Conservation (phyloP, 2,329 filamentous ascomycete genomes). For the Ophiosphaerella narmari region DNA sequence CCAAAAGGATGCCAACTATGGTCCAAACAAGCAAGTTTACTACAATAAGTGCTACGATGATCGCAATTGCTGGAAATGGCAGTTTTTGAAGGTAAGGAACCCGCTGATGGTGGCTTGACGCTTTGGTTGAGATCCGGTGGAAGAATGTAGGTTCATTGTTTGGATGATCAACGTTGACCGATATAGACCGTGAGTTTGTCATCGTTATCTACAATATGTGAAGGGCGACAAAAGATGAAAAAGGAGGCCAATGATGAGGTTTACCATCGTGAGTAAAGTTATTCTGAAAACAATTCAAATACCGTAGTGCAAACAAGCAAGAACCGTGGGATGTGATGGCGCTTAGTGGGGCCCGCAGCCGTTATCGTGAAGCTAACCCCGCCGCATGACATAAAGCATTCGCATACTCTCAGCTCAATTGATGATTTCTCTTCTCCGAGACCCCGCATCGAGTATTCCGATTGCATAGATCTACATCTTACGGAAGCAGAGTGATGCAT, state of each 20-base stretch:
- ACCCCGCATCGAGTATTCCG: no score
- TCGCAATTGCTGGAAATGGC: conserved; percentile 61
- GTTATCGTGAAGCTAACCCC: conserved; percentile 21
- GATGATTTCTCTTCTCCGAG: no score
- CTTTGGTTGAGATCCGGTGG: conserved; percentile 38
- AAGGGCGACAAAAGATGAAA: neutral
- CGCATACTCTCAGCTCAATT: neutral
- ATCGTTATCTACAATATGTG: conserved; percentile 5
- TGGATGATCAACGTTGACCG: conserved; percentile 10
- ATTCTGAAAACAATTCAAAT: neutral
- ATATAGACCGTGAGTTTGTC: conserved; percentile 14
- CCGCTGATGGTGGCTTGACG: conserved; percentile 54
- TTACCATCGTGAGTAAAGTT: neutral
- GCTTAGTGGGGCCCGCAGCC: conserved; percentile 21
- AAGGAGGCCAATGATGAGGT: neutral
- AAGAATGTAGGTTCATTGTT: conserved; percentile 26
- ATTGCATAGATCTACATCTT: conserved; percentile 31
- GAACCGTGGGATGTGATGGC: conserved; percentile 18
- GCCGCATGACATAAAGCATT: conserved; percentile 15
- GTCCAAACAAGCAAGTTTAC: conserved; percentile 64
- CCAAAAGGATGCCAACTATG: conserved; percentile 61
- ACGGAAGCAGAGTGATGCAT: conserved; percentile 83
- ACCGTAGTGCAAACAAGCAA: conserved; percentile 3
- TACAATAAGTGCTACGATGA: conserved; percentile 58
- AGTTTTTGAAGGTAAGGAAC: conserved; percentile 61